Percentiles rank a stretch among this genome's conserved stretches.
phyloP scores from a whole-genome alignment of 352 stramenopile genomes.

The Aphanomyces cochlioides region DNA sequence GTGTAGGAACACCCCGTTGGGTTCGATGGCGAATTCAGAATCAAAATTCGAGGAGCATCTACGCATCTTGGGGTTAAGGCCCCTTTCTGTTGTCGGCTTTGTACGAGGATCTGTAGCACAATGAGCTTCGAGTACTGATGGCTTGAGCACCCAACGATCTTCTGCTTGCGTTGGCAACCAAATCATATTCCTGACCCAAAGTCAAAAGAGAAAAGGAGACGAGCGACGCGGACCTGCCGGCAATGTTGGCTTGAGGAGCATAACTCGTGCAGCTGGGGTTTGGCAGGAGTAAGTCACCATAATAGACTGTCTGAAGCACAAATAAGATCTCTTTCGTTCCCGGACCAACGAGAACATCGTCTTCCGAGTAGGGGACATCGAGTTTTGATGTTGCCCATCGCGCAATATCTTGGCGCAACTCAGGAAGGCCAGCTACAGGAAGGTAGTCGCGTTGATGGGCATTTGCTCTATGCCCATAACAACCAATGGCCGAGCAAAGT shows the following conservation, averaged over 20 bases:
- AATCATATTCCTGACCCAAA: slow-evolving; percentile 72
- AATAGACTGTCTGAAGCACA: slow-evolving; percentile 86
- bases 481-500: not conserved
- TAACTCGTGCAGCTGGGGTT: slow-evolving; percentile 86
- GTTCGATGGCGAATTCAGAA: slow-evolving; percentile 84
- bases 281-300: slow-evolving; percentile 76
- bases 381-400: slow-evolving; percentile 56
- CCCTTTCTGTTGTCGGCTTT: not conserved
- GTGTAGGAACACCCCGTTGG: slow-evolving; percentile 79
- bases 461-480: slow-evolving; percentile 46
- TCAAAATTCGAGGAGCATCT: slow-evolving; percentile 81
- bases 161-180: slow-evolving; percentile 77
- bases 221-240: slow-evolving; percentile 47
- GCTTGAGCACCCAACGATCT: slow-evolving; percentile 74
- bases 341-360: slow-evolving; percentile 82
- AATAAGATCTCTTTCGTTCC: slow-evolving; percentile 87
- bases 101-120: slow-evolving; percentile 76
- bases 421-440: slow-evolving; percentile 66
- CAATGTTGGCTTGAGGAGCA: slow-evolving; percentile 79
- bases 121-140: slow-evolving; percentile 75
- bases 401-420: slow-evolving; percentile 75
- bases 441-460: slow-evolving; percentile 81
- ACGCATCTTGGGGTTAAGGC: not conserved
- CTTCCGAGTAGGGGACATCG: slow-evolving; percentile 56
- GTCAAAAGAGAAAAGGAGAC: not conserved